These are phyloP conservation scores for Conringia planisiliqua DNA, from an alignment of 345 rosid species.

Conservation along the genomic window DNA sequence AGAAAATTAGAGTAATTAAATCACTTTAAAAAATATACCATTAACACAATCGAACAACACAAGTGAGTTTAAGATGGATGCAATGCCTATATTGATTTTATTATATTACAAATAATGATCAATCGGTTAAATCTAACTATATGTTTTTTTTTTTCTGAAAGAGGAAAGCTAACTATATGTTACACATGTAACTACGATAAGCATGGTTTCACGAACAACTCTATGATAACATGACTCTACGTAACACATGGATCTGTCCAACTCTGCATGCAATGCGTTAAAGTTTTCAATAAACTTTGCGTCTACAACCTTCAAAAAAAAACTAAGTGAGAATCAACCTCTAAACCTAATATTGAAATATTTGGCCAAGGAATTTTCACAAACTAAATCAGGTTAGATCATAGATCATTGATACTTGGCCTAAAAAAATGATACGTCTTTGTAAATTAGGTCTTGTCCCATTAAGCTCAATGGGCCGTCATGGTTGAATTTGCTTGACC, in stretches of 20 bases:
- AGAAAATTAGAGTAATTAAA: too few species aligned
- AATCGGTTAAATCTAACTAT: too few species aligned
- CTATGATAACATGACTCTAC: neutral
- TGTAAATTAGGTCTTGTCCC: constrained; percentile 24
- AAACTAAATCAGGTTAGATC: neutral
- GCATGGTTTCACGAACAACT: neutral
- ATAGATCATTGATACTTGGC: neutral
- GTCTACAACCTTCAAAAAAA: neutral
- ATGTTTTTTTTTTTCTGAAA: too few species aligned
- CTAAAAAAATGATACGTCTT: neutral
- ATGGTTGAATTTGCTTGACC: constrained; percentile 5
- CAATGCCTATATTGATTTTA: neutral
- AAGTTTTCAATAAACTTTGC: neutral
- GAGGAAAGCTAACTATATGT: neutral
- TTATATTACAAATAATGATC: neutral
- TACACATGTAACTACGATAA: neutral
- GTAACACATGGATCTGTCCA: neutral
- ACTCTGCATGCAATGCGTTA: neutral
- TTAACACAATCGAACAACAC: too few species aligned
- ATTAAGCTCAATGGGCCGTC: constrained; percentile 3
- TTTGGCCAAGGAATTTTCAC: neutral
- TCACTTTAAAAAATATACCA: too few species aligned
- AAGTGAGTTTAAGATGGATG: too few species aligned
- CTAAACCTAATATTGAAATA: neutral
- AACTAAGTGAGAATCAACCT: neutral